Evolutionary conservation across 2,329 filamentous ascomycete species (phyloP), one percentile per base, ranked within the genome.

Genomic region (Penicillium sp.): DNA sequence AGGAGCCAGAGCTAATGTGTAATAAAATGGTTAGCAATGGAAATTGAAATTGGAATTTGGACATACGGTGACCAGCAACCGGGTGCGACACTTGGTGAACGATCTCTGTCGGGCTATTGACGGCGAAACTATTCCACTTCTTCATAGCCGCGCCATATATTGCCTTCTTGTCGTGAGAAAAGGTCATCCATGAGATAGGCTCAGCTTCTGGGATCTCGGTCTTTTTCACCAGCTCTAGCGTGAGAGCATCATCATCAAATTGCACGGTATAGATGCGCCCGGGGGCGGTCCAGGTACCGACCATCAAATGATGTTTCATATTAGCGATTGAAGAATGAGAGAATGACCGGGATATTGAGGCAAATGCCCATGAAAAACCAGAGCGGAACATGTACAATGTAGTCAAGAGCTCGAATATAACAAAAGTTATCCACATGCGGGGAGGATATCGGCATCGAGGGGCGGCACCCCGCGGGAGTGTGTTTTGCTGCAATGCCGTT

Each of bases 61-160:
- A 63, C 60, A 52, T 81, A 91, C 88, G 84, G 69, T 95, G 83
- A 63, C 89, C 88, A 42, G 84, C 85, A 73, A 96, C 88, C 2
- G 88, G 82, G 73, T 91, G 86, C 14, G 90, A 90, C 42, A 81
- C 80, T 71, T 88, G 83, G 64, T 94, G 90, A 44, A 85, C 76
- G 61, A 96, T 94, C 47, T 90, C 84, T 2, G 84, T 87, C 3
- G 90, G 88, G 63, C 84, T 87, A 66, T 87, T 84, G 67, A 95
- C 88, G 43, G 85, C 79, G 73, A 90, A 93, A 71, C 88, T 91
- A 47, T 88, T 88, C 90, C 90, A 96, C 73, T 91, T 93, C 81
- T 96, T 96, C 90, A 94, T 94, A 58, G 90, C 89, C 4, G 91
- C 87, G 67, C 91, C 91, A 73, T 96, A 96, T 58, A 96, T 87